phyloP scores from a whole-genome alignment of 1,284 basidiomycete species.

The Rhodofomes roseus region DNA sequence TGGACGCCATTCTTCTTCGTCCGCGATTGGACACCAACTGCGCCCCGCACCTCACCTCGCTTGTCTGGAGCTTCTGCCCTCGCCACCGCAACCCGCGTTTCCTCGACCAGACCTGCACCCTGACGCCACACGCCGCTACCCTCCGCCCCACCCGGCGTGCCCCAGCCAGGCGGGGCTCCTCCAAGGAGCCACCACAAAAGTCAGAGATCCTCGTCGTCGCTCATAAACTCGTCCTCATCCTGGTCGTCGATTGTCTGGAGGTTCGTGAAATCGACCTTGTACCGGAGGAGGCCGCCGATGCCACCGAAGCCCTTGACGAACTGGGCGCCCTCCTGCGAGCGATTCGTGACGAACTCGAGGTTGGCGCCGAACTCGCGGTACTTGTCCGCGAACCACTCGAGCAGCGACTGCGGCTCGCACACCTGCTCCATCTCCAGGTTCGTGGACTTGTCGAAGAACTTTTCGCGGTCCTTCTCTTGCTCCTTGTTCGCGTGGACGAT shows the following conservation, averaged over 20 bases:
- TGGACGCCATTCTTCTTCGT: neutral
- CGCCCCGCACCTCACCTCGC: neutral
- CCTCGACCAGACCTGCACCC: conserved; percentile 2
- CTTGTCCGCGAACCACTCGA: conserved; percentile 99
- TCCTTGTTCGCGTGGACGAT: conserved; percentile 78
- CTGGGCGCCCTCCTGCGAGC: conserved; percentile 96
- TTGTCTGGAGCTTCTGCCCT: neutral
- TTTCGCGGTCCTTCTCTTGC: conserved; percentile 88
- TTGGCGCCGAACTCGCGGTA: conserved; percentile 97
- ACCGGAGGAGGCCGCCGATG: conserved; percentile 91
- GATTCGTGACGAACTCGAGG: conserved; percentile 86
- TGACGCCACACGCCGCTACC: conserved; percentile 29
- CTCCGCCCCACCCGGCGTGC: conserved; percentile 57
- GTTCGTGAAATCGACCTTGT: conserved; percentile 93
- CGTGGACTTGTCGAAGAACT: conserved; percentile 94
- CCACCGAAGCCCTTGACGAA: conserved; percentile 99
- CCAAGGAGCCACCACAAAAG: conserved; percentile 72
- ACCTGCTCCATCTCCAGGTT: conserved; percentile 93
- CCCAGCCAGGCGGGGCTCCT: conserved; percentile 61
- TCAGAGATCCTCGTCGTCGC: conserved; percentile 81
- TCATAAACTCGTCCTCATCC: conserved; percentile 75
- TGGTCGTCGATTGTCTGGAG: conserved; percentile 72
- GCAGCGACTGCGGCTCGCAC: conserved; percentile 74
- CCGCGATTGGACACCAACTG: neutral
- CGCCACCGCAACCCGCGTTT: neutral